These are phyloP conservation scores for Tetradesmus lagerheimii DNA, from an alignment of 139 green algal species.

Conservation along the genomic window DNA sequence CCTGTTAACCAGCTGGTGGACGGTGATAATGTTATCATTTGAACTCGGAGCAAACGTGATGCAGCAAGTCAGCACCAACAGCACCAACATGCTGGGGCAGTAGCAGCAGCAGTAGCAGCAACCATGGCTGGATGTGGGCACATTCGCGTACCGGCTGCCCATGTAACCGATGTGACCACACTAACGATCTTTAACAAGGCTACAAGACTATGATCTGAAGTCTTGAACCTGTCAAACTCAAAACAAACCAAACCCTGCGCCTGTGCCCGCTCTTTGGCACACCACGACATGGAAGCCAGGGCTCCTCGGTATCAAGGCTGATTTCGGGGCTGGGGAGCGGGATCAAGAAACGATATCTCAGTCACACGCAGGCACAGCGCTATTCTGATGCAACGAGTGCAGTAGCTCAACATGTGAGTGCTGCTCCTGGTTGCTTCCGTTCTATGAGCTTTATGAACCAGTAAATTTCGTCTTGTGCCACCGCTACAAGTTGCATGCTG, in stretches of 20 bases:
- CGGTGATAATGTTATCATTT: no score
- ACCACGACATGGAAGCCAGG: background rate
- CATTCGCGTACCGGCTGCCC: no score
- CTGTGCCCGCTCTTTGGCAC: background rate
- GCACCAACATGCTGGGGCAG: no score
- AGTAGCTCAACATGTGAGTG: background rate
- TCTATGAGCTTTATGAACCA: background rate
- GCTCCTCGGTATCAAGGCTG: background rate
- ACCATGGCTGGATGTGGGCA: no score
- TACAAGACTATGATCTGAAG: background rate
- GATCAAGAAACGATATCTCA: background rate
- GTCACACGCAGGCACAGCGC: background rate
- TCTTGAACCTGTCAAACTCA: background rate
- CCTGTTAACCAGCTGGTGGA: no score
- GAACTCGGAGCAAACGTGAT: no score
- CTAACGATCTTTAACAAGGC: no score
- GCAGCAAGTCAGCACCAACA: no score
- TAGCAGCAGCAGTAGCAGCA: no score
- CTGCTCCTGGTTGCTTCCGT: background rate
- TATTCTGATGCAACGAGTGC: background rate
- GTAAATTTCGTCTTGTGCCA: background rate
- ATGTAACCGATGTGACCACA: background rate
- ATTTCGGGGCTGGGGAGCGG: background rate
- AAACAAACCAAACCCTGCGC: conserved; percentile 5
- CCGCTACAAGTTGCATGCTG: background rate